These are phyloP conservation scores for Phytophthora constricta DNA, from an alignment of 352 stramenopile genomes.

Conservation along the genomic window DNA sequence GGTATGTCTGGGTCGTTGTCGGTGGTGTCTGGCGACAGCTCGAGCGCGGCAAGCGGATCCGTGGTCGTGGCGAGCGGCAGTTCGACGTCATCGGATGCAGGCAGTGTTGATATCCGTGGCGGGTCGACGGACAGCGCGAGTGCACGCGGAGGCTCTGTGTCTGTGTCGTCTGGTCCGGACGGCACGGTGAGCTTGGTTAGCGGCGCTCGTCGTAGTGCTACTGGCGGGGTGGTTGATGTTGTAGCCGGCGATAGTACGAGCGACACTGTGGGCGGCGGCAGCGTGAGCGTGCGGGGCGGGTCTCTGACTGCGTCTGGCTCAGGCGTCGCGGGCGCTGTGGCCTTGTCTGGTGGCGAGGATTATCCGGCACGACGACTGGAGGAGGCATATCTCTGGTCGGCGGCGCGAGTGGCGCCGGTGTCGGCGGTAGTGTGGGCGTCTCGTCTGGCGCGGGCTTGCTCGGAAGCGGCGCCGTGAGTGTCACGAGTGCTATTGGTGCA, in stretches of 20 bases:
- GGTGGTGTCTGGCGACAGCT: background rate
- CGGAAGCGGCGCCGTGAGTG: background rate
- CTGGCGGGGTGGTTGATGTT: slow-evolving; percentile 18
- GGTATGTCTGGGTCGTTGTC: background rate
- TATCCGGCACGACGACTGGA: slow-evolving; percentile 9
- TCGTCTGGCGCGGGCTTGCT: background rate
- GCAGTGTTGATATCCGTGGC: background rate
- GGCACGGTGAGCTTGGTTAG: background rate
- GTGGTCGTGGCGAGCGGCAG: slow-evolving; percentile 17
- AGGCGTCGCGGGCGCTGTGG: slow-evolving; percentile 10
- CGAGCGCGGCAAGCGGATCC: slow-evolving; percentile 2
- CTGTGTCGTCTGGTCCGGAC: slow-evolving; percentile 1
- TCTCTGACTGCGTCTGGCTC: slow-evolving; percentile 2
- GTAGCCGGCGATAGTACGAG: slow-evolving; percentile 21
- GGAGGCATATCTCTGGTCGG: slow-evolving; percentile 6
- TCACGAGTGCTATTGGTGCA: background rate
- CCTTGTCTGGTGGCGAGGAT: slow-evolving; percentile 26
- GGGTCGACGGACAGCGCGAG: background rate
- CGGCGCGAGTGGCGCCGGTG: background rate
- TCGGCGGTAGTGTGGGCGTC: background rate
- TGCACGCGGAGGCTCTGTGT: slow-evolving; percentile 5
- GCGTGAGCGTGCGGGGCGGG: slow-evolving; percentile 7
- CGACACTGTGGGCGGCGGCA: slow-evolving; percentile 15
- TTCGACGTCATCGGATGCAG: slow-evolving; percentile 15
- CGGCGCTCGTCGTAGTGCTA: slow-evolving; percentile 15